Base-by-base conservation (phyloP, 2,329 filamentous ascomycete species). In the Colletotrichum noveboracense region DNA sequence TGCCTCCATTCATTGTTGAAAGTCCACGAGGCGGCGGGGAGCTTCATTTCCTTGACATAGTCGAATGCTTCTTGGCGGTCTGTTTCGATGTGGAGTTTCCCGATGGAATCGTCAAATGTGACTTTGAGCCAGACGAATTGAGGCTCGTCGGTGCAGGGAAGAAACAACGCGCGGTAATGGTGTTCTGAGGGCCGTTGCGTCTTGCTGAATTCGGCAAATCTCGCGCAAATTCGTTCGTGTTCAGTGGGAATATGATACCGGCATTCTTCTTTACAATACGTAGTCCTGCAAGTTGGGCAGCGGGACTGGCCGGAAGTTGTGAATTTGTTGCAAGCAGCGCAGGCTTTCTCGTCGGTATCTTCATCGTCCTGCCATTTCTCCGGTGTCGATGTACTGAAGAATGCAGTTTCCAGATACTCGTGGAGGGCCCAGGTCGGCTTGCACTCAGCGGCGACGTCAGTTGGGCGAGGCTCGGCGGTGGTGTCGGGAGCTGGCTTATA, bases 221-320 rank as follows among this genome's bases (percentile, higher is more conserved):
- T 24, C 0, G 10, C 0, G n/a, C 43, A 52, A 0, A 52, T 0
- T 52, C 6, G n/a, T 0, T 52, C 38, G 18, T 48, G 38, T n/a
- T n/a, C 0, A 48, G 38, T 48, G 38, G 38, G 16, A 16, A 16
- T 7, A 18, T 16, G 5, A 8, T 38, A 14, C 13, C 36, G 36
- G 38, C 38, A 43, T 0, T 6, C 18, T 48, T 48, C 43, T 3
- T 12, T 0, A 13, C 43, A 52, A 1, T 52, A 52, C 10, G 43
- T 52, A 52, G n/a, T 13, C 43, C 0, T 21, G 43, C n/a, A 52
- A 52, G 7, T 52, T 21, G 43, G 1, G 43, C 43, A 52, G 43
- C 43, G n/a, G 43, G 12, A n/a, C 0, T n/a, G n/a, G 16, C 36
- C 16, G 5, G 36, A 16, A 5, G 18, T 16, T 38, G 36, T 38